These are phyloP conservation scores for Trichoderma sp. DNA, from an alignment of 2,329 filamentous ascomycete species.

Conservation along the genomic window DNA sequence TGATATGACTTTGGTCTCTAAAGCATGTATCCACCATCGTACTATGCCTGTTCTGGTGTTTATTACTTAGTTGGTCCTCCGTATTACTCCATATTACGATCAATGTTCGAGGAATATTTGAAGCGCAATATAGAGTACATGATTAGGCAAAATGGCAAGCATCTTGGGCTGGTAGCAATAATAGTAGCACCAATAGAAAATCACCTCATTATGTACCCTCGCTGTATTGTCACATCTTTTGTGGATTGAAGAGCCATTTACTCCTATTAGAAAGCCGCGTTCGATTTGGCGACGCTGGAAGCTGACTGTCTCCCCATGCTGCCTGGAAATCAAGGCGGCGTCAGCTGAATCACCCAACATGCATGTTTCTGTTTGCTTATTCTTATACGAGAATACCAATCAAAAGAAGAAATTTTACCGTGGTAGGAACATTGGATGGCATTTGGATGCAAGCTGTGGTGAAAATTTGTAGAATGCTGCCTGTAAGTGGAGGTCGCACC, in stretches of 20 bases:
- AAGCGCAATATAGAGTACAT: not conserved
- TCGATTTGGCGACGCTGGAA: not conserved
- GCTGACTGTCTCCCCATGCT: not conserved
- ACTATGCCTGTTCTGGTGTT: not conserved
- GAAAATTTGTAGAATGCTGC: not conserved
- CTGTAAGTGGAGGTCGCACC: not conserved
- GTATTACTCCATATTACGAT: not conserved
- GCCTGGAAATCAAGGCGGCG: not conserved
- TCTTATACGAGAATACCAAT: not conserved
- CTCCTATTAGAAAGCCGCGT: not conserved
- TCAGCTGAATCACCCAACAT: not conserved
- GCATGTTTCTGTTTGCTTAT: not conserved
- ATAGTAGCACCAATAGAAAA: not conserved
- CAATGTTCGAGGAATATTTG: not conserved
- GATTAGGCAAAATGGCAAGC: not conserved
- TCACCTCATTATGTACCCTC: not conserved
- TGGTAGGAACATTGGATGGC: not conserved
- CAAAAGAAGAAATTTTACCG: not conserved
- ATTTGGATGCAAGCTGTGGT: not conserved
- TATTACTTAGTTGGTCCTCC: not conserved
- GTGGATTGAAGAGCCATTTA: not conserved
- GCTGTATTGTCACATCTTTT: not conserved
- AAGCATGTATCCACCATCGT: not conserved
- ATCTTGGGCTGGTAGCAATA: not conserved
- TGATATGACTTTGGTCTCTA: not conserved